Evolutionary conservation across 106 monocot species (phyloP).

Genomic region (Dendrobium chrysotoxum): DNA sequence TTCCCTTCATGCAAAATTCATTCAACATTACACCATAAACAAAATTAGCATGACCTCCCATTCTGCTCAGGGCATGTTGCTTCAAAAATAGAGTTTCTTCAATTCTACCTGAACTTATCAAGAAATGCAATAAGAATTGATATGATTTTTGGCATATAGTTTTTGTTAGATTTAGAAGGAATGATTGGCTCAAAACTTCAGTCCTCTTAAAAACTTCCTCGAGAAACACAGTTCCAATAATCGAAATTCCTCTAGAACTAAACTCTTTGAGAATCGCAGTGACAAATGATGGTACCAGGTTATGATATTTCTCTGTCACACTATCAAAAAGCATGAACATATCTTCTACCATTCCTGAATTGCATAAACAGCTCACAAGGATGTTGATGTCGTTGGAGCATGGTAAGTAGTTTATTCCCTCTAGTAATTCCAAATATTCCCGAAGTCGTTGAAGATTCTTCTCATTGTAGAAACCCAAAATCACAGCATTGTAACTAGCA

Average conservation of each 20-base stretch:
- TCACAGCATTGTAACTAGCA: slow-evolving; percentile 32
- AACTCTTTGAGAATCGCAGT: slow-evolving; percentile 35
- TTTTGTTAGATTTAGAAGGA: slow-evolving; percentile 31
- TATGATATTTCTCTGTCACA: slow-evolving; percentile 15
- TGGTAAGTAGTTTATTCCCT: slow-evolving; percentile 23
- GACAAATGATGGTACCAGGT: slow-evolving; percentile 22
- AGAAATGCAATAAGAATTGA: slow-evolving; percentile 20
- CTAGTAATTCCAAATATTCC: slow-evolving; percentile 36
- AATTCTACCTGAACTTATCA: slow-evolving; percentile 28
- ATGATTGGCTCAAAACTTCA: slow-evolving; percentile 16
- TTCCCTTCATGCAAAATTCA: slow-evolving; percentile 38
- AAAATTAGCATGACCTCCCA: slow-evolving; percentile 7
- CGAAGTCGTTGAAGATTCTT: slow-evolving; percentile 23
- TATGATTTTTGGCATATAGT: slow-evolving; percentile 16
- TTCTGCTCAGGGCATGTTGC: slow-evolving; percentile 17
- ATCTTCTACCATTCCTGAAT: slow-evolving; percentile 45
- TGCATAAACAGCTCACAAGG: slow-evolving; percentile 35
- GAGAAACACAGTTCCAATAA: slow-evolving; percentile 34
- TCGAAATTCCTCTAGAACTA: slow-evolving; percentile 27
- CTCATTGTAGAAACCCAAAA: slow-evolving; percentile 37
- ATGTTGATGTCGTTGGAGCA: slow-evolving; percentile 17
- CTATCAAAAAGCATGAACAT: slow-evolving; percentile 32
- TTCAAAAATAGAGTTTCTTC: slow-evolving; percentile 37
- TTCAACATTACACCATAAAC: slow-evolving; percentile 28
- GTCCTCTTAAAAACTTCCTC: slow-evolving; percentile 33